Base-by-base conservation (phyloP, 257 asterid genomes). In the Parsonsia alboflavescens region DNA sequence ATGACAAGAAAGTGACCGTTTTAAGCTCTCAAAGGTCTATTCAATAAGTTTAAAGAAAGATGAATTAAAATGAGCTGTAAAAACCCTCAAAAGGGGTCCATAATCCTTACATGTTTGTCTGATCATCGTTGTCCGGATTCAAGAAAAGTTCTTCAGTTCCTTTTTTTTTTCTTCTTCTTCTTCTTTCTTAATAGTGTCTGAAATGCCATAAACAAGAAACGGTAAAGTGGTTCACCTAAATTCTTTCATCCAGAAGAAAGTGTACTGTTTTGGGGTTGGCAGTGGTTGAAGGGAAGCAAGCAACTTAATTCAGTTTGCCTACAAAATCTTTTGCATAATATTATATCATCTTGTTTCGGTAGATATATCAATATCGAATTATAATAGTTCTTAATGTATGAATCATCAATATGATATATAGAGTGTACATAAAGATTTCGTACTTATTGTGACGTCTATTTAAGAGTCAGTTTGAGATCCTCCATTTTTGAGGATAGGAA, bases 221-320 rank as follows among this genome's bases (percentile, higher is more conserved):
- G 22, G 45, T 49, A 48, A 77, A 75, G 88, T 82, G 80, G 90
- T 84, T 85, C 73, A 87, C 87, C 91, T 80, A 89, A 87, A 76
- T 71, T 63, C 26, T 73, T 75, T 42, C 71, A 26, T 68, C 50
- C 10, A 10, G 68, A 64, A 57, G 7, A 6, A n/a, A 57, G 61
- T 54, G 28, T 21, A 54, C 61, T 54, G 56, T 52, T 42, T 57
- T 58, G 28, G 52, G 62, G 73, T 33, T 24, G 77, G 71, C 70
- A 56, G 65, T 56, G 7, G 75, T 78, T 78, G 81, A 52, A 54
- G 65, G 53, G 63, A 50, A 61, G 44, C 21, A 5, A 59, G 2
- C 39, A 33, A 33, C 39, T 41, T 19, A 15, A 7, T 71, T 58
- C 39, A 10, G 16, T 22, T 57, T 57, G 63, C 63, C 63, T 22